Conservation (phyloP, 129 eudicot species). For the Centrapalus pauciflorus region DNA sequence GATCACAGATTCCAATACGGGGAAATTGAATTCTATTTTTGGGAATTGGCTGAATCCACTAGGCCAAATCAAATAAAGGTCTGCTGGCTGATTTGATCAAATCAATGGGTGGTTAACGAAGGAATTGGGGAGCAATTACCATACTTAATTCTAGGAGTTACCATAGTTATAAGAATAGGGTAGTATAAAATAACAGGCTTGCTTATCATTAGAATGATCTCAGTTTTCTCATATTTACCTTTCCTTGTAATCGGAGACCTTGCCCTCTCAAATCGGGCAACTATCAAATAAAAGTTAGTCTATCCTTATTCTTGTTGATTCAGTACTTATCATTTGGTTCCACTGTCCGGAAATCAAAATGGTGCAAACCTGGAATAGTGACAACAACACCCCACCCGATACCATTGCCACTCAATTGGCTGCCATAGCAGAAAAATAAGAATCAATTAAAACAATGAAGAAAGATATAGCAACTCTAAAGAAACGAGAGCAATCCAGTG, state of each 20-base stretch:
- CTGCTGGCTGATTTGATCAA: neutral
- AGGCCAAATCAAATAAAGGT: neutral
- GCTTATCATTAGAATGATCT: neutral
- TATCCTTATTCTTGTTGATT: no score
- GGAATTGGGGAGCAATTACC: neutral
- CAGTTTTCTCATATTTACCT: neutral
- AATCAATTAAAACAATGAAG: no score
- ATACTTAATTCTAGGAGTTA: no score
- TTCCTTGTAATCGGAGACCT: neutral
- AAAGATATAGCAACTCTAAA: no score
- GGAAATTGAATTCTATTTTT: neutral
- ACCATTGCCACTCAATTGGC: no score
- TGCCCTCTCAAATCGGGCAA: conserved; percentile 6
- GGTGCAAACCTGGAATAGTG: no score
- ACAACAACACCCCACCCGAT: no score
- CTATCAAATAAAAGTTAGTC: no score
- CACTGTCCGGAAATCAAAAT: conserved; percentile 1
- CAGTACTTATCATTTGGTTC: no score
- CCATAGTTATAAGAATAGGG: neutral
- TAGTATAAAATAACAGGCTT: neutral
- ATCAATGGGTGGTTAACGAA: neutral
- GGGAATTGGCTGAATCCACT: neutral
- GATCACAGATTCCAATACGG: neutral
- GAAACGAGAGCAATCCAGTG: no score
- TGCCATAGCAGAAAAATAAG: no score